These are phyloP conservation scores for Coemansia sp. DNA, from an alignment of 192 early-diverging fungal genomes.

Conservation along the genomic window DNA sequence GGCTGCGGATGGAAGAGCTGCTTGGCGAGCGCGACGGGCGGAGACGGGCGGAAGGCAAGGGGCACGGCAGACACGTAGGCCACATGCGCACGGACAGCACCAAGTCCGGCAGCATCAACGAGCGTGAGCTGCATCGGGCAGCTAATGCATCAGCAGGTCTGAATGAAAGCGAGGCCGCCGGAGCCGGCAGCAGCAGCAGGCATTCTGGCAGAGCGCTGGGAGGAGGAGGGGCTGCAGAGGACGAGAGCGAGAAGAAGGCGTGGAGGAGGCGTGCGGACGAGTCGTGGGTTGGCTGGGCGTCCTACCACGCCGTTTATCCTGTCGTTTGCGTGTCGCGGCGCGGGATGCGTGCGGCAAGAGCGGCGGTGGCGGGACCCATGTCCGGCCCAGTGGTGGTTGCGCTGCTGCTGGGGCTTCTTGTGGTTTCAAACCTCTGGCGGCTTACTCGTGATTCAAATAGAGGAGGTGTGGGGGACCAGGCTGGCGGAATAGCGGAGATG, in stretches of 20 bases:
- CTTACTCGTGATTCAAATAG: neutral
- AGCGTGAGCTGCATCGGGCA: neutral
- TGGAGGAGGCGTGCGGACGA: conserved; percentile 17
- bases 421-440: conserved; percentile 29
- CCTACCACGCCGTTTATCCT: conserved; percentile 32
- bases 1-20: conserved; percentile 53
- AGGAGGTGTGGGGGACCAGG: neutral
- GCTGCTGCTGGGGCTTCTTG: conserved; percentile 19
- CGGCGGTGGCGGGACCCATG: conserved; percentile 8
- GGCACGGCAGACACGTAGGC: no score
- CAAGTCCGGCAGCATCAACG: neutral
- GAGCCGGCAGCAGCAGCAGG: neutral
- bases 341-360: neutral
- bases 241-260: conserved; percentile 5
- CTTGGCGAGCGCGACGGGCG: conserved; percentile 12
- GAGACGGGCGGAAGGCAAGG: neutral
- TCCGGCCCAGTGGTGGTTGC: conserved; percentile 13
- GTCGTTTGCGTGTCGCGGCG: neutral
- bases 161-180: neutral
- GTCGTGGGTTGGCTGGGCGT: conserved; percentile 32
- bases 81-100: neutral
- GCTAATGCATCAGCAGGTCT: neutral
- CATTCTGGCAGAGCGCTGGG: neutral
- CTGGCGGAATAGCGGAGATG: conserved; percentile 23
- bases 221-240: neutral